Conservation (phyloP, 306 rosid species). For the Boehmeria nivea region DNA sequence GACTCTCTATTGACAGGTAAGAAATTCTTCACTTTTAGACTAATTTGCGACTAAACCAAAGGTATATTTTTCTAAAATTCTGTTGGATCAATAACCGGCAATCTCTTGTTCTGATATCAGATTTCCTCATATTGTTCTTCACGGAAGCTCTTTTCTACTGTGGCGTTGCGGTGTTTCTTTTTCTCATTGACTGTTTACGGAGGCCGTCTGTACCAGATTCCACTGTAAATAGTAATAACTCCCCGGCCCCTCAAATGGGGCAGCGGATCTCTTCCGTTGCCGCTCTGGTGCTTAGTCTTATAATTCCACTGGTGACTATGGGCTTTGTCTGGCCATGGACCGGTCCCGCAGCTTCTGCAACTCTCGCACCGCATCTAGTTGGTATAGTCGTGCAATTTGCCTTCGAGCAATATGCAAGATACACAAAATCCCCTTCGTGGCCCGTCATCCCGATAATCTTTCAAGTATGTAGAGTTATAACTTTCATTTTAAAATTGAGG, state of each 20-base stretch:
- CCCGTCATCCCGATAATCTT: slow-evolving; percentile 91
- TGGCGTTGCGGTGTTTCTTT: slow-evolving; percentile 79
- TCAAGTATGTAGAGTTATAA: slow-evolving; percentile 52
- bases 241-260: slow-evolving; percentile 50
- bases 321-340: slow-evolving; percentile 99
- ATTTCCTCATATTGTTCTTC: slow-evolving; percentile 96
- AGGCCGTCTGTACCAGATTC: slow-evolving; percentile 45
- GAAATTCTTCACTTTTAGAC: slow-evolving; percentile 14
- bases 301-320: slow-evolving; percentile 97
- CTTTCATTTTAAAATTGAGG: not conserved
- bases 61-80: not conserved
- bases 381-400: slow-evolving; percentile 96
- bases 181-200: slow-evolving; percentile 55
- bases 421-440: slow-evolving; percentile 77
- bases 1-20: slow-evolving; percentile 92
- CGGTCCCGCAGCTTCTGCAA: slow-evolving; percentile 99
- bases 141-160: slow-evolving; percentile 92
- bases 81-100: not conserved
- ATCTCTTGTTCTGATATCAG: slow-evolving; percentile 43
- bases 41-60: not conserved
- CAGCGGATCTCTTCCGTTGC: slow-evolving; percentile 77
- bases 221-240: slow-evolving; percentile 20
- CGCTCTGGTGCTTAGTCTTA: slow-evolving; percentile 78
- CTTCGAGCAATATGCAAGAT: slow-evolving; percentile 90
- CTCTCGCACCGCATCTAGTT: slow-evolving; percentile 93